A percentile compares a stretch with the other conserved stretches of the same genome.
Conservation (phyloP, 2,329 filamentous ascomycete genomes). For the Mycosphaerelloides madeirae region DNA sequence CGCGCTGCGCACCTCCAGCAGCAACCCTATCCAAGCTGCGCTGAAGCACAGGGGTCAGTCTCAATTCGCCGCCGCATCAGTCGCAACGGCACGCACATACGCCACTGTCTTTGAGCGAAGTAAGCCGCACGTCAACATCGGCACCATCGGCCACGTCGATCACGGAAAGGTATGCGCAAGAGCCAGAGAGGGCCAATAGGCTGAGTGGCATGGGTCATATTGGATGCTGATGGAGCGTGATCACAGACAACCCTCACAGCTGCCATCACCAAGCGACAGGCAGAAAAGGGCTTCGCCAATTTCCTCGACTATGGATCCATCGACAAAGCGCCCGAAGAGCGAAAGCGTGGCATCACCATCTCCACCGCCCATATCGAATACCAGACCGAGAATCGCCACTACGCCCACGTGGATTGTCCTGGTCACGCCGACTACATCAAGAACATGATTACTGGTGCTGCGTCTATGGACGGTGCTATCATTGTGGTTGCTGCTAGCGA, state of each 20-base stretch:
- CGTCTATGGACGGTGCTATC: conserved; percentile 98
- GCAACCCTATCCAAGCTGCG: conserved; percentile 72
- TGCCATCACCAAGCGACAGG: conserved; percentile 96
- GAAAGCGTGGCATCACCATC: conserved; percentile 99
- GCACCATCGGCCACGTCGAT: conserved; percentile 99
- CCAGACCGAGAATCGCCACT: conserved; percentile 87
- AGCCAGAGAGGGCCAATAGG: background rate
- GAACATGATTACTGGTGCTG: conserved; percentile 99
- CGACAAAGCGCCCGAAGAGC: conserved; percentile 98
- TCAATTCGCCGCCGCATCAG: conserved; percentile 59
- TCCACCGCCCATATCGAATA: conserved; percentile 98
- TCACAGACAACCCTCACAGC: conserved; percentile 89
- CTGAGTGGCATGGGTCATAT: background rate
- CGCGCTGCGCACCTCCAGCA: conserved; percentile 63
- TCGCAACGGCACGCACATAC: conserved; percentile 45
- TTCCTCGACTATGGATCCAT: conserved; percentile 98
- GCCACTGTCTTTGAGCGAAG: conserved; percentile 71
- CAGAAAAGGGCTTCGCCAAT: conserved; percentile 86
- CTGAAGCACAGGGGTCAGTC: conserved; percentile 59
- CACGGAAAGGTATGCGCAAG: conserved; percentile 78
- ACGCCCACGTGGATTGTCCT: conserved; percentile 99
- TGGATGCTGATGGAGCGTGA: conserved; percentile 7
- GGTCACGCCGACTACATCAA: conserved; percentile 99
- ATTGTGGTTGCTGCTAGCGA: conserved; percentile 98
- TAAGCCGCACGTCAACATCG: conserved; percentile 98